phyloP scores from a whole-genome alignment of 192 early-diverging fungal species.

The Gryganskiella cystojenkinii region DNA sequence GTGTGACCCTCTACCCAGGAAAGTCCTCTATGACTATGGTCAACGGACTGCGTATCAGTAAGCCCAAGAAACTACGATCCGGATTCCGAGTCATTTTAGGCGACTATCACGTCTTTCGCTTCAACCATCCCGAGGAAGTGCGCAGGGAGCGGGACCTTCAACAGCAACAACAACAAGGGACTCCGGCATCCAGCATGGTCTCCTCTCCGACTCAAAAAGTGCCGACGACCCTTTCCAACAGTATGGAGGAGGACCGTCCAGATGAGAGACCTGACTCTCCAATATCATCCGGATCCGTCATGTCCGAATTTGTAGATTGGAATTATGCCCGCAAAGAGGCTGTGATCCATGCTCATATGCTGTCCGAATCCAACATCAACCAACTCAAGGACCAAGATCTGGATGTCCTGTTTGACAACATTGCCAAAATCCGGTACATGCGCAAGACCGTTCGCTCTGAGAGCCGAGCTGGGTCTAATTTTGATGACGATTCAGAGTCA shows the following conservation, averaged over 20 bases:
- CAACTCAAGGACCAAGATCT: slow-evolving; percentile 68
- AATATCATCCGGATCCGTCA: slow-evolving; percentile 53
- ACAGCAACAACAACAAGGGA: slow-evolving; percentile 27
- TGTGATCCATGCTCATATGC: slow-evolving; percentile 64
- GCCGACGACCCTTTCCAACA: slow-evolving; percentile 12
- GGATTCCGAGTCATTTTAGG: slow-evolving; percentile 87
- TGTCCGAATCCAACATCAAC: slow-evolving; percentile 49
- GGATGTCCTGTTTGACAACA: slow-evolving; percentile 65
- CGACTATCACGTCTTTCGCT: slow-evolving; percentile 83
- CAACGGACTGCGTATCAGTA: slow-evolving; percentile 76
- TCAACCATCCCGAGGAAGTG: slow-evolving; percentile 86
- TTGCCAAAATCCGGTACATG: slow-evolving; percentile 62
- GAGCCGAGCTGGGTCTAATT: slow-evolving; percentile 55
- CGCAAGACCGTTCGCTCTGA: slow-evolving; percentile 61
- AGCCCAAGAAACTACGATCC: slow-evolving; percentile 67
- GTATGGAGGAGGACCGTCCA: slow-evolving; percentile 51
- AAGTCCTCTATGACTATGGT: slow-evolving; percentile 74
- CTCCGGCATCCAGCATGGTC: slow-evolving; percentile 22
- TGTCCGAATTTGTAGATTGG: slow-evolving; percentile 75
- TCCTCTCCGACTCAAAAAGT: slow-evolving; percentile 18
- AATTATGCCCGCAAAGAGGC: slow-evolving; percentile 80
- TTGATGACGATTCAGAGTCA: slow-evolving; percentile 55
- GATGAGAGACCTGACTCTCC: slow-evolving; percentile 51
- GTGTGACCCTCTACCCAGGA: slow-evolving; percentile 70
- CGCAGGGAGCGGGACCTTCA: slow-evolving; percentile 71